Evolutionary conservation across 371 early-diverging fungal species (phyloP), one percentile per base, ranked within the genome.

Genomic region (Mortierella sp.): DNA sequence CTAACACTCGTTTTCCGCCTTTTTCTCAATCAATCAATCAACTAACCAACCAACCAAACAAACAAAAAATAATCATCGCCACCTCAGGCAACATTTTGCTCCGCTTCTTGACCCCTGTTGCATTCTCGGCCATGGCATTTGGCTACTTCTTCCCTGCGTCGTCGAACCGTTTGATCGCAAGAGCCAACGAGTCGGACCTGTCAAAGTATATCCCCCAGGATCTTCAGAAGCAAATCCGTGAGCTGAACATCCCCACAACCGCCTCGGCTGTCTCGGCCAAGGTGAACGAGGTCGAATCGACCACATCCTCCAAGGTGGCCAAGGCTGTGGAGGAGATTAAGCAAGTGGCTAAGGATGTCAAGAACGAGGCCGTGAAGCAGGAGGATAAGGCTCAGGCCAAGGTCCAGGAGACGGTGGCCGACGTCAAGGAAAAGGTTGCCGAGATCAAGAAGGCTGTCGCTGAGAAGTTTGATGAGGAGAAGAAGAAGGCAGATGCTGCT

Each of bases 111-210:
- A 63, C 64, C 4, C 77, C 77, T 28, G 59, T 76, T 25, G 77
- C 77, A 19, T 76, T 76, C 72, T 76, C 77, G 21, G 68, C 77
- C 46, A 64, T 72, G 72, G 77, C 77, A 1, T 76, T 76, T 62
- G 77, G 77, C 30, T 76, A 76, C 65, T 76, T 76, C 47, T 76
- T 76, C 72, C 77, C 77, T 14, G 68, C 71, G 9, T 76, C 77
- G 2, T 59, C 77, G 25, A 76, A 76, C 59, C 72, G 72, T n/a
- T 30, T 76, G 58, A 76, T 76, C 26, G 77, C 67, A 2, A 67
- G 51, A 21, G 77, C 77, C 51, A 68, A 64, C 66, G 56, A 66
- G 47, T 76, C 77, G 11, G 77, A 76, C 62, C 26, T 76, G 18
- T 59, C 72, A 28, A 76, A 76, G 52, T 76, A 72, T 51, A 55